Conservation (phyloP, 2,329 filamentous ascomycete genomes). For the Venturia pyrina region DNA sequence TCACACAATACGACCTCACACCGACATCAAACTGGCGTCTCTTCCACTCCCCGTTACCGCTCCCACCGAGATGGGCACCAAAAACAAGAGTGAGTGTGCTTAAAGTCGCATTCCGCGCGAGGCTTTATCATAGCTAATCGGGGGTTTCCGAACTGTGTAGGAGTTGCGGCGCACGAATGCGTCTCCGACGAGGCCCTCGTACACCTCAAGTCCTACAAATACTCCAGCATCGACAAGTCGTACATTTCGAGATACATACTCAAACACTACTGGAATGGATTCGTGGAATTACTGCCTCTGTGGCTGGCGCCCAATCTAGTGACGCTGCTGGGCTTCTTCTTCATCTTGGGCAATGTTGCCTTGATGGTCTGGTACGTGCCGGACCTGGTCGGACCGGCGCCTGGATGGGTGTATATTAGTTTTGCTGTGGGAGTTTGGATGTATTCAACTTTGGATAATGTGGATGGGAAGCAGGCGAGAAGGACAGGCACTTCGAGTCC, state of each 20-base stretch:
- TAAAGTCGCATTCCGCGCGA: neutral
- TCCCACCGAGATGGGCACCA: slow-evolving; percentile 8
- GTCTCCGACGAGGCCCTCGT: slow-evolving; percentile 83
- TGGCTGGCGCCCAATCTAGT: slow-evolving; percentile 99
- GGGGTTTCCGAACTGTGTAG: neutral
- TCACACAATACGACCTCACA: neutral
- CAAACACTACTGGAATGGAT: slow-evolving; percentile 95
- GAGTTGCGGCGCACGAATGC: slow-evolving; percentile 51
- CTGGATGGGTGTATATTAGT: slow-evolving; percentile 82
- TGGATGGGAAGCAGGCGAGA: slow-evolving; percentile 94
- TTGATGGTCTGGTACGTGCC: slow-evolving; percentile 72
- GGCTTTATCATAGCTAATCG: neutral
- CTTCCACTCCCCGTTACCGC: slow-evolving; percentile 11
- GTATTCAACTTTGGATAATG: slow-evolving; percentile 96
- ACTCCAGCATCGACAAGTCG: slow-evolving; percentile 94
- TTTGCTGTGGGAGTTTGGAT: slow-evolving; percentile 95
- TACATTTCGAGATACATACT: slow-evolving; percentile 88
- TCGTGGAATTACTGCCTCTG: slow-evolving; percentile 82
- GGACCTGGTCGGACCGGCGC: slow-evolving; percentile 78
- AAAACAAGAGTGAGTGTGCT: neutral
- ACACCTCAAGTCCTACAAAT: slow-evolving; percentile 93
- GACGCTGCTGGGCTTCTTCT: slow-evolving; percentile 87
- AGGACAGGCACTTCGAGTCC: slow-evolving; percentile 91
- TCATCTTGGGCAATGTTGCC: slow-evolving; percentile 76
- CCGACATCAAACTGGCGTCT: slow-evolving; percentile 9